Conservation (phyloP, 2,329 filamentous ascomycete genomes). For the Samsoniella hepiali region DNA sequence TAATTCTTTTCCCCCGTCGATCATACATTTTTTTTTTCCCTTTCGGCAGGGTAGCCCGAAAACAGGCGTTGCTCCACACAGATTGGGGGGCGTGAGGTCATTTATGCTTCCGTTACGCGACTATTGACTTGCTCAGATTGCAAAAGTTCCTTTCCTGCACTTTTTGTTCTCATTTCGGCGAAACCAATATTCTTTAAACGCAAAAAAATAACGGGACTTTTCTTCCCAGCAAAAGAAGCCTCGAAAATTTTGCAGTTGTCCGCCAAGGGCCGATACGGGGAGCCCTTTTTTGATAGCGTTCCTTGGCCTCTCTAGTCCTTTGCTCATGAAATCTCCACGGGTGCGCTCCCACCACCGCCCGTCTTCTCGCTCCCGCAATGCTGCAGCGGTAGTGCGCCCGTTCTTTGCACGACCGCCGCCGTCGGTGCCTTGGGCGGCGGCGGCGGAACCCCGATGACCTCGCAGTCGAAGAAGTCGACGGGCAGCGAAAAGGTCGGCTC, state of each 20-base stretch:
- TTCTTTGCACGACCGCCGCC: too few relatives aligned
- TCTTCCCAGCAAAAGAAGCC: too few relatives aligned
- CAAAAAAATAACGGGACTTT: too few relatives aligned
- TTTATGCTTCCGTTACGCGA: too few relatives aligned
- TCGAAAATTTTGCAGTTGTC: neutral
- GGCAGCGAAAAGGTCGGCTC: slow-evolving; percentile 24
- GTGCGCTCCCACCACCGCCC: neutral
- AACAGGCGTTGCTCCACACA: neutral
- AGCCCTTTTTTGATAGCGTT: neutral
- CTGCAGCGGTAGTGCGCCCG: neutral
- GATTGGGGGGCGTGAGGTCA: neutral
- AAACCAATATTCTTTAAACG: too few relatives aligned
- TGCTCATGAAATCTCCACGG: neutral
- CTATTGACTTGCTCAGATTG: too few relatives aligned
- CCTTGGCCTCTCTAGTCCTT: too few relatives aligned
- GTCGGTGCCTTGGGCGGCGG: neutral
- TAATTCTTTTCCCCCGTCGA: neutral
- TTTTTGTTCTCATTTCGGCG: too few relatives aligned
- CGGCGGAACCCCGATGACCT: slow-evolving; percentile 20
- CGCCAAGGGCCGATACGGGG: neutral
- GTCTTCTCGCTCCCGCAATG: neutral
- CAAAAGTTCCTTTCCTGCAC: too few relatives aligned
- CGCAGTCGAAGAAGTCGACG: slow-evolving; percentile 23
- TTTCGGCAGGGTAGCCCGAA: neutral
- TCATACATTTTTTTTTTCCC: neutral